A percentile compares a stretch with the other conserved stretches of the same genome.
These are phyloP conservation scores for Parvularia atlantis DNA, from an alignment of 78 protist genomes.

Conservation along the genomic window DNA sequence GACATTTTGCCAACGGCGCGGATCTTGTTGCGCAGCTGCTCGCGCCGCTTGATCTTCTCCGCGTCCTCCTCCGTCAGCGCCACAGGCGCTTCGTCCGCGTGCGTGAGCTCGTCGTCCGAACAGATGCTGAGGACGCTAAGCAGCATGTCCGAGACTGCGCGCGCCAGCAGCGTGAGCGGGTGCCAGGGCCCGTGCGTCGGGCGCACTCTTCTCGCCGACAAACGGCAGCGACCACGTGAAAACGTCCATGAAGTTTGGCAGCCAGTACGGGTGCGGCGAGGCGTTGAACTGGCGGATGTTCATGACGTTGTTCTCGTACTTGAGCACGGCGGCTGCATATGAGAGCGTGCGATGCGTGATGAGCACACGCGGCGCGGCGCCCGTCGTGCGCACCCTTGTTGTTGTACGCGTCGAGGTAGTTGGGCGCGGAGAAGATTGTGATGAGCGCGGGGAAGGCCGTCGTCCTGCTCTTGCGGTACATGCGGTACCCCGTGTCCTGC, in stretches of 20 bases:
- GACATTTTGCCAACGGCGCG: conserved; percentile 61
- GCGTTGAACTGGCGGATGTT: conserved; percentile 90
- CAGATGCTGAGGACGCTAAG: conserved; percentile 20
- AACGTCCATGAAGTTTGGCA: conserved; percentile 96
- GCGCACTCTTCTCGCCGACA: conserved; percentile 86
- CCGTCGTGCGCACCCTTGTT: conserved; percentile 84
- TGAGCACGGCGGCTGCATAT: conserved; percentile 42
- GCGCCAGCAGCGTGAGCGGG: too few relatives aligned
- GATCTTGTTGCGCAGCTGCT: conserved; percentile 53
- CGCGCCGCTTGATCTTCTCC: conserved; percentile 28
- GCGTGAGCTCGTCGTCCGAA: conserved; percentile 66
- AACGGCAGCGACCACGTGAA: conserved; percentile 98
- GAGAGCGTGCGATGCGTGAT: background rate
- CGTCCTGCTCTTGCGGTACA: conserved; percentile 51
- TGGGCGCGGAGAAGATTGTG: conserved; percentile 96
- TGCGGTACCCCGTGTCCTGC: conserved; percentile 70
- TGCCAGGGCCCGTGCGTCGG: too few relatives aligned
- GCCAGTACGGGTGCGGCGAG: conserved; percentile 92
- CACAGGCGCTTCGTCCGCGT: background rate
- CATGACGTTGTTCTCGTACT: conserved; percentile 82
- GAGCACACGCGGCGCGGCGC: too few relatives aligned
- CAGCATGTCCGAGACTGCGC: conserved; percentile 43
- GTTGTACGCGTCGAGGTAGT: conserved; percentile 91
- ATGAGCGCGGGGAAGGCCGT: conserved; percentile 95
- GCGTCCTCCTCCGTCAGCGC: conserved; percentile 13